Evolutionary conservation across 306 rosid species (phyloP), one percentile per base, ranked within the genome.

Genomic region (Cicer chorassanicum): DNA sequence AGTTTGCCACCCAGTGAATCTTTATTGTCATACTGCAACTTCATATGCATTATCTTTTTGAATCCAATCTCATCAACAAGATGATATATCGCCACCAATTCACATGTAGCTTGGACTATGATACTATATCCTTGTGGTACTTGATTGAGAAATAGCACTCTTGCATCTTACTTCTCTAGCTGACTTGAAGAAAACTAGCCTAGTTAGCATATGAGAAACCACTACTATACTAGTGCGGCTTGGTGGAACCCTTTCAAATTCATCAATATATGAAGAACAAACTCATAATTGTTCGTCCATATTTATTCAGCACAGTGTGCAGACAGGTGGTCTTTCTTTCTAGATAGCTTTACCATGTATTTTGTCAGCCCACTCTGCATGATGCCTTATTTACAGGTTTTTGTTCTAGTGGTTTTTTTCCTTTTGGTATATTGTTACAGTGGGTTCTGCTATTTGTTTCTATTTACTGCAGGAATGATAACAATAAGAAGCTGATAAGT

Each of bases 131-230:
- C 19, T 41, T 45, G 45, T 45, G 41, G 41, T 2, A 21, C 18
- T 19, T 9, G 71, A 66, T 44, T 67, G 42, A 67, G 55, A 16
- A 45, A 13, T 6, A 12, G 4, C 42, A 19, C 18, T 44, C 40
- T 65, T 67, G 39, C 71, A 65, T 67, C 72, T 45, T 24, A 67
- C 40, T 67, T 67, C 57, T 45, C 21, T 66, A 67, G 42, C 56
- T 44, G 16, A 24, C 41, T 19, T 21, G 57, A 66, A 39, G 40
- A 40, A 6, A 65, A 43, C 71, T 19, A 43, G 56, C 55, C 19
- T 11, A n/a, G 41, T 12, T 19, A 44, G 10, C 41, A 66, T 45
- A 12, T 19, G 19, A 42, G 9, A 42, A 66, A 44, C 40, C 13
- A 44, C 41, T 16, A 44, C 19, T 66, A 66, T 45, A 42, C 61